Evolutionary conservation across 345 rosid species (phyloP).

Genomic region (Chamaenerion angustifolium): DNA sequence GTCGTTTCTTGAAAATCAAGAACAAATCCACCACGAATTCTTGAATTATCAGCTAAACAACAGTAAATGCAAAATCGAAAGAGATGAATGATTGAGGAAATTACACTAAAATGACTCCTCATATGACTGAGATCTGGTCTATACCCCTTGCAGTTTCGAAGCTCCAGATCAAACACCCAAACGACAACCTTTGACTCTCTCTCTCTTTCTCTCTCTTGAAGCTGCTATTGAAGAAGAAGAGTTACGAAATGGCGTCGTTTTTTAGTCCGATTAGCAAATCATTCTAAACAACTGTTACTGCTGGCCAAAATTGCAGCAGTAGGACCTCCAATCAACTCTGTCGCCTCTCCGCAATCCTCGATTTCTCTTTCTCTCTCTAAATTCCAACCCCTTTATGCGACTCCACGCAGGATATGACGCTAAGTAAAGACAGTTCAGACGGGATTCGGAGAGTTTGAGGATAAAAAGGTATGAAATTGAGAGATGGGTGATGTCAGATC

Average conservation of each 20-base stretch:
- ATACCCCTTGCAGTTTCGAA: neutral
- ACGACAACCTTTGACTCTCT: neutral
- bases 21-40: no score
- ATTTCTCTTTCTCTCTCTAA: neutral
- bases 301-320: constrained; percentile 1
- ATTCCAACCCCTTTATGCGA: neutral
- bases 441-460: no score
- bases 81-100: constrained; percentile 14
- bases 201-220: neutral
- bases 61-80: neutral
- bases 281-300: constrained; percentile 1
- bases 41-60: neutral
- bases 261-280: neutral
- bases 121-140: constrained; percentile 55
- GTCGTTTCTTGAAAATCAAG: no score
- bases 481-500: no score
- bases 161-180: neutral
- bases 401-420: neutral
- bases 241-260: neutral
- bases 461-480: no score
- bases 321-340: constrained; percentile 6
- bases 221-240: neutral
- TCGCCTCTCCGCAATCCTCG: neutral
- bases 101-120: constrained; percentile 75
- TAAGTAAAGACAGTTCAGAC: neutral